Evolutionary conservation across 371 early-diverging fungal species (phyloP).

Genomic region (Syncephalastrum contaminatum): DNA sequence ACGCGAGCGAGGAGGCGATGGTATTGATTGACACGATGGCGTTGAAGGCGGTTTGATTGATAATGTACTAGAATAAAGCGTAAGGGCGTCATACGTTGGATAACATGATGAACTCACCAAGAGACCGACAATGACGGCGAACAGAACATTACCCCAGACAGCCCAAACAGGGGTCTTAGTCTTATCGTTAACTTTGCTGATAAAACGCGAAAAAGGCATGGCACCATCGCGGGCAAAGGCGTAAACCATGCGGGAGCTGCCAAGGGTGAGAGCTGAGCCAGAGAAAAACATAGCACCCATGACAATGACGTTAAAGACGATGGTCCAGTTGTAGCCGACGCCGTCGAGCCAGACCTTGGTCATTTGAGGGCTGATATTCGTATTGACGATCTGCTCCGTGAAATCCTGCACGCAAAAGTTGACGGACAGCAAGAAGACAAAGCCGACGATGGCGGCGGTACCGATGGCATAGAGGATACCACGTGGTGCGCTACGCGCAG

Average conservation of each 20-base stretch:
- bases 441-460: constrained; percentile 55
- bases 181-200: constrained; percentile 33
- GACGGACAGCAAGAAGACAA: constrained; percentile 54
- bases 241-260: constrained; percentile 69
- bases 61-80: constrained; percentile 58
- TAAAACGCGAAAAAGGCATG: constrained; percentile 51
- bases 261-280: constrained; percentile 47
- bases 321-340: constrained; percentile 54
- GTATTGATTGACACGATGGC: constrained; percentile 72
- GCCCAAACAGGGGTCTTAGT: constrained; percentile 44
- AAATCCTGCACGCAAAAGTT: constrained; percentile 61
- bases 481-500: constrained; percentile 61
- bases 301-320: constrained; percentile 47
- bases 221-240: constrained; percentile 78
- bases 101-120: constrained; percentile 23
- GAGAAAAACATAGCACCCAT: constrained; percentile 58
- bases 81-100: no score
- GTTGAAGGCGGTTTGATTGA: constrained; percentile 48
- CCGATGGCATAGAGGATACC: constrained; percentile 60
- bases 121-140: constrained; percentile 42
- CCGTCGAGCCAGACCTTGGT: constrained; percentile 61
- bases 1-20: constrained; percentile 69
- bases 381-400: constrained; percentile 48
- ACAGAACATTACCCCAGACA: constrained; percentile 51
- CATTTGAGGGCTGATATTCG: constrained; percentile 37